Evolutionary conservation across 2,329 filamentous ascomycete genomes (phyloP).

Genomic region (Ophiostoma piceae): DNA sequence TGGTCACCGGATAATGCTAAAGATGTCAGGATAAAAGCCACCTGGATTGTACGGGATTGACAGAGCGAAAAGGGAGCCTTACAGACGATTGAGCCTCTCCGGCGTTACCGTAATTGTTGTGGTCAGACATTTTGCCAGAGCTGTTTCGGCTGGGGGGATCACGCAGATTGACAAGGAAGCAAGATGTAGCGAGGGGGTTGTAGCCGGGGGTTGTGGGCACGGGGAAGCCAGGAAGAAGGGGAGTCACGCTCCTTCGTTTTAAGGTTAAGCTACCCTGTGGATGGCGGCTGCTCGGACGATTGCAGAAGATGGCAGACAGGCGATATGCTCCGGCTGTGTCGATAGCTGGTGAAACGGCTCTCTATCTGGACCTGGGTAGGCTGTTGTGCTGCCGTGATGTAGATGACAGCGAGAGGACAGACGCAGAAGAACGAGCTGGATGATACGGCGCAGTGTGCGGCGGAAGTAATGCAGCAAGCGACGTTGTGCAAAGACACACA

Average conservation of each 20-base stretch:
- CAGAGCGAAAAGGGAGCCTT: not conserved
- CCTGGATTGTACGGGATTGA: not conserved
- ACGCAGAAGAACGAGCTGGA: not conserved
- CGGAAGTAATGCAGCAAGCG: not conserved
- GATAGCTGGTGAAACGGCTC: not conserved
- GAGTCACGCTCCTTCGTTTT: slow-evolving; percentile 1
- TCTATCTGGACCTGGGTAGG: not conserved
- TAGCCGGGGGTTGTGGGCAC: not conserved
- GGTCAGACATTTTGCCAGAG: slow-evolving; percentile 27
- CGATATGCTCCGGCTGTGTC: not conserved
- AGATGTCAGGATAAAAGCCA: not conserved
- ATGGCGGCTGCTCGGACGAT: slow-evolving; percentile 5
- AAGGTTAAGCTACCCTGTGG: slow-evolving; percentile 3
- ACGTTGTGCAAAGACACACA: slow-evolving; percentile 13
- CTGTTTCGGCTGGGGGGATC: not conserved
- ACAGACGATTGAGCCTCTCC: slow-evolving; percentile 22
- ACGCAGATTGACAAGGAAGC: not conserved
- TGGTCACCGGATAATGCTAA: slow-evolving; percentile 2
- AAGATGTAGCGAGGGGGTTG: not conserved
- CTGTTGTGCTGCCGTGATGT: not conserved
- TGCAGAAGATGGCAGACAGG: not conserved
- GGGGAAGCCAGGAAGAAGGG: not conserved
- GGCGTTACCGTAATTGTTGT: slow-evolving; percentile 21
- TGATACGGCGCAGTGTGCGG: not conserved
- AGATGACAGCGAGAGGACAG: not conserved